Evolutionary conservation across 306 rosid species (phyloP), one percentile per base, ranked within the genome.

Genomic region (Ochetophila trinervis): DNA sequence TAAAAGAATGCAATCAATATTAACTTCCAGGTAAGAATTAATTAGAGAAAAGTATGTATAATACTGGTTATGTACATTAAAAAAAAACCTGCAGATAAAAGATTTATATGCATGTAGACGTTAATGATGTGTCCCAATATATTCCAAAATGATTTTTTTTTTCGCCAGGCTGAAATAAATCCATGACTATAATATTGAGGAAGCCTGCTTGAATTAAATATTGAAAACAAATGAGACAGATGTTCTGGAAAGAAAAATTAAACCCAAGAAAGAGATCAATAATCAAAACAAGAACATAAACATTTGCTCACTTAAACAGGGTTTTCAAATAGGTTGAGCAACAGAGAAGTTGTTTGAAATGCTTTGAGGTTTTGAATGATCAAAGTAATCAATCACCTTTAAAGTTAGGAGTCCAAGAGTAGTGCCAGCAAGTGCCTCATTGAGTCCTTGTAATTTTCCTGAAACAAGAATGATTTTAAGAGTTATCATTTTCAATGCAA

Each of bases 361-460:
- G 22, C 19, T 14, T n/a, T n/a, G 11, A 18, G 11, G 54, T 9
- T 57, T 65, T 10, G 49, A 32, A 48, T 32, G n/a, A n/a, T n/a
- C 21, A n/a, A n/a, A 51, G 49, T 42, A 48, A 5, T 53, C 9
- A 35, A 69, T 59, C 65, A 91, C 97, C 96, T 91, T 81, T 53
- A 88, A 65, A 20, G 97, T 91, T 57, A 70, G 81, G 83, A 11
- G 97, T 87, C 97, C 97, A 91, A 3, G 96, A 86, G 48, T 84
- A 0, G 95, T 79, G 36, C 85, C 80, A 19, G 76, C 78, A 56
- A 91, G 91, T 11, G 87, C 88, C 54, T 79, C 80, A 53, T 79
- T 80, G 85, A 88, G 73, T 52, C 81, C 24, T 78, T 80, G 74
- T 86, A 86, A 66, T 79, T 84, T 66, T 88, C 88, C 97, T 88